Evolutionary conservation across 2,329 filamentous ascomycete species (phyloP).

Genomic region (Curvularia eragrostidis): DNA sequence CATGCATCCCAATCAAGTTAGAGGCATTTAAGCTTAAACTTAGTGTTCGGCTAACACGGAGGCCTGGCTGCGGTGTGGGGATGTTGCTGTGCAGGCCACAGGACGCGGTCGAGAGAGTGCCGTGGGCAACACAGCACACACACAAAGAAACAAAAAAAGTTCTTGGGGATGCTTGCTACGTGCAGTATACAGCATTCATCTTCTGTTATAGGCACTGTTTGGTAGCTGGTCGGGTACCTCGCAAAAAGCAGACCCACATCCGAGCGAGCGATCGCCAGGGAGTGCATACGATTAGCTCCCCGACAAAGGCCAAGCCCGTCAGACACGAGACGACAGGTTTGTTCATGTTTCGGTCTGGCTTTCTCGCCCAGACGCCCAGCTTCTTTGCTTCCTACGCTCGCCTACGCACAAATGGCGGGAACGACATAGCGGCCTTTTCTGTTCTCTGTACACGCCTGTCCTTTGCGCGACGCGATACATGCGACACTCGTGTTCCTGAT

Average conservation of each 20-base stretch:
- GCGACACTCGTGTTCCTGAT: slow-evolving; percentile 14
- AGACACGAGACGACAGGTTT: slow-evolving; percentile 21
- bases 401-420: slow-evolving; percentile 27
- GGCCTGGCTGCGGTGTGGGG: slow-evolving; percentile 21
- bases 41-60: slow-evolving; percentile 20
- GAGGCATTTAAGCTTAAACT: slow-evolving; percentile 30
- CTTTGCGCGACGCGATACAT: slow-evolving; percentile 18
- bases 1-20: slow-evolving; percentile 8
- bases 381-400: slow-evolving; percentile 12
- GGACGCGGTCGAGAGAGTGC: slow-evolving; percentile 3
- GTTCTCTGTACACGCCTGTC: slow-evolving; percentile 4
- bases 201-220: neutral
- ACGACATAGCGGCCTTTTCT: slow-evolving; percentile 16
- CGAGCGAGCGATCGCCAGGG: slow-evolving; percentile 17
- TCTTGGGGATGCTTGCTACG: neutral
- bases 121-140: neutral
- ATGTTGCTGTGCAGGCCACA: neutral
- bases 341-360: slow-evolving; percentile 16
- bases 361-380: neutral
- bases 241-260: slow-evolving; percentile 10
- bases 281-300: slow-evolving; percentile 24
- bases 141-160: neutral
- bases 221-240: neutral
- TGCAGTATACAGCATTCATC: neutral
- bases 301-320: slow-evolving; percentile 33